Conservation (phyloP, 2,329 filamentous ascomycete species). For the Diaporthe ilicicola region DNA sequence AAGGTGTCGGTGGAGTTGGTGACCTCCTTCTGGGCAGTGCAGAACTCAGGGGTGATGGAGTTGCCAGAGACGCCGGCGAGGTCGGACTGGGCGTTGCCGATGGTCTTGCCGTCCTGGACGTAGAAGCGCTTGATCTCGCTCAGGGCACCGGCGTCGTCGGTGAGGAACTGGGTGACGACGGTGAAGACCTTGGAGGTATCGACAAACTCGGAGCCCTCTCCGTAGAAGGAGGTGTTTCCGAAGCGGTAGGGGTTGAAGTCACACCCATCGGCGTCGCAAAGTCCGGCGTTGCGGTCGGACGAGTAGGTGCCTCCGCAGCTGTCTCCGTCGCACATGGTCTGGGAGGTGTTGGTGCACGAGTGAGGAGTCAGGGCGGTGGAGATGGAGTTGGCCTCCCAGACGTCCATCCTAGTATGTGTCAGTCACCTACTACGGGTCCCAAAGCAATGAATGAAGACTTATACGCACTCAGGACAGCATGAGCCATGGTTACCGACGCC, state of each 20-base stretch:
- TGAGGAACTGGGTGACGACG: slow-evolving; percentile 72
- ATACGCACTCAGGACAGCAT: slow-evolving; percentile 72
- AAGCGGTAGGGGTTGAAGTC: slow-evolving; percentile 76
- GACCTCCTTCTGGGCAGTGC: slow-evolving; percentile 63
- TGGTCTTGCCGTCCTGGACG: slow-evolving; percentile 67
- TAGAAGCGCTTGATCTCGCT: slow-evolving; percentile 71
- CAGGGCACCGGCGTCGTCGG: slow-evolving; percentile 58
- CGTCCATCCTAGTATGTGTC: no score
- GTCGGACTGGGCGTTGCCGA: slow-evolving; percentile 59
- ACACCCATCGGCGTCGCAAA: slow-evolving; percentile 75
- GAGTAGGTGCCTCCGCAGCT: slow-evolving; percentile 63
- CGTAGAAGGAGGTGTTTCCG: slow-evolving; percentile 71
- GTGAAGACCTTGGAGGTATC: slow-evolving; percentile 69
- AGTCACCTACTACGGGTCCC: no score
- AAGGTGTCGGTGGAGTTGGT: slow-evolving; percentile 66
- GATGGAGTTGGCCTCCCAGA: slow-evolving; percentile 72
- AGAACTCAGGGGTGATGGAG: slow-evolving; percentile 66
- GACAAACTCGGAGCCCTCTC: slow-evolving; percentile 59
- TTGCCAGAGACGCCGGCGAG: slow-evolving; percentile 51
- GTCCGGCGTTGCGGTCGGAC: slow-evolving; percentile 64
- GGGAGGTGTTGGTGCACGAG: slow-evolving; percentile 62
- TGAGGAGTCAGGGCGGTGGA: slow-evolving; percentile 73
- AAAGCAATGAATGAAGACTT: no score
- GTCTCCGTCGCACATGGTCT: slow-evolving; percentile 59
- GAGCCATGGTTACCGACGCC: slow-evolving; percentile 61